Base-by-base conservation (phyloP, 164 flowering plant species). In the Taxillus chinensis region DNA sequence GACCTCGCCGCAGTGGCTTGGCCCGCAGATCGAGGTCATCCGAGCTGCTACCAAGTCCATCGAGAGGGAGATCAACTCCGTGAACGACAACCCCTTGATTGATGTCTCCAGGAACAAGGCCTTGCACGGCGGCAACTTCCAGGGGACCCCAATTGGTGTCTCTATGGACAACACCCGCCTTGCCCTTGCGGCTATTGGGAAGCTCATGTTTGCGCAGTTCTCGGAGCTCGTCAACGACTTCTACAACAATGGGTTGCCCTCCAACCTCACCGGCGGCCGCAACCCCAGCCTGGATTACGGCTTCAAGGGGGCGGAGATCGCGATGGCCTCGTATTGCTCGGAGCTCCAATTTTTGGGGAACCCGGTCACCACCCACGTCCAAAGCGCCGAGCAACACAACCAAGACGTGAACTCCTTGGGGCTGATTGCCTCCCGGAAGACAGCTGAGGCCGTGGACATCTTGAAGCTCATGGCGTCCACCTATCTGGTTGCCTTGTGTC, bases 61-160 rank as follows among this genome's bases (percentile, higher is more conserved):
- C 15, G 77, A 78, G 63, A 41, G 82, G 42, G 82, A 78, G 71
- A 75, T 78, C 12, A 75, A 78, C 66, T 75, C 82, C 0, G 82
- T 78, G 38, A 78, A 75, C 52, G 82, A 78, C 42, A 78, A 78
- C 70, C 82, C 79, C 9, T 40, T 78, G 63, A 73, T 78, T 40
- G 79, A 78, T 45, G 82, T 78, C 6, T 78, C 79, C 2, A 70
- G 82, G 66, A 75, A 75, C 73, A 75, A 78, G 77, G 77, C 82
- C 43, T 12, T 78, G 7, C 77, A 75, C 27, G 79, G 82, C 5
- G 82, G 82, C 15, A 75, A 75, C 59, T 78, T 78, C 71, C 77
- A 75, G 59, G 79, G 79, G 3, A 78, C 82, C 51, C 82, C 82
- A 7, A 78, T 78, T 52, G 82, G 82, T 2, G 82, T 78, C 10